These are phyloP conservation scores for Penicillium sp. DNA, from an alignment of 2,329 filamentous ascomycete genomes.

Conservation along the genomic window DNA sequence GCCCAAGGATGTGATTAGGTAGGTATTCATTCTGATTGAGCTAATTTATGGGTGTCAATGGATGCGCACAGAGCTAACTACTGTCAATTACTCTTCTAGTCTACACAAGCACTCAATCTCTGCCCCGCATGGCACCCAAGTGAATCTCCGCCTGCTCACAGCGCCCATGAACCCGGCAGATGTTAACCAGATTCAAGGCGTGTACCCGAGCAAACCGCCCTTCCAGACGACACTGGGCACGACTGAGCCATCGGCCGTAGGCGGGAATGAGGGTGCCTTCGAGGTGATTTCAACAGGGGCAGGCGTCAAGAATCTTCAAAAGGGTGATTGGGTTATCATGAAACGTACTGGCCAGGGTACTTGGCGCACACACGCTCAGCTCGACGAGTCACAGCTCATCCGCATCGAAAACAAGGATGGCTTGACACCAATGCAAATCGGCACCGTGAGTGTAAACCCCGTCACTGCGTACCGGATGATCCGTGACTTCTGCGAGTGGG, in stretches of 20 bases:
- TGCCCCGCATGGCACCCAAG: constrained; percentile 55
- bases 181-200: constrained; percentile 96
- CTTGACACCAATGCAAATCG: constrained; percentile 72
- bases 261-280: constrained; percentile 81
- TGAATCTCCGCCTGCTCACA: constrained; percentile 84
- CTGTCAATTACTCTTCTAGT: constrained; percentile 15
- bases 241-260: constrained; percentile 63
- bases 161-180: constrained; percentile 95
- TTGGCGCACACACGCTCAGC: constrained; percentile 86
- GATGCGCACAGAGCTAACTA: not conserved
- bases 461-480: constrained; percentile 94
- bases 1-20: constrained; percentile 49
- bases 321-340: constrained; percentile 94
- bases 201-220: constrained; percentile 80
- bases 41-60: not conserved
- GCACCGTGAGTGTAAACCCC: constrained; percentile 87
- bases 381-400: constrained; percentile 60
- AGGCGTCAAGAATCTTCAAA: constrained; percentile 58
- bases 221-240: constrained; percentile 78
- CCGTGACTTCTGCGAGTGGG: constrained; percentile 64
- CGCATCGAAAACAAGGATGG: constrained; percentile 68
- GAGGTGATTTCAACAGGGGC: constrained; percentile 74
- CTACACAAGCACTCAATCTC: constrained; percentile 52
- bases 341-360: constrained; percentile 80
- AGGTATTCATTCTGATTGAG: constrained; percentile 11